Percentiles rank a stretch among this genome's conserved stretches.
Conservation (phyloP, 805 yeast species). For the Candida orba region DNA sequence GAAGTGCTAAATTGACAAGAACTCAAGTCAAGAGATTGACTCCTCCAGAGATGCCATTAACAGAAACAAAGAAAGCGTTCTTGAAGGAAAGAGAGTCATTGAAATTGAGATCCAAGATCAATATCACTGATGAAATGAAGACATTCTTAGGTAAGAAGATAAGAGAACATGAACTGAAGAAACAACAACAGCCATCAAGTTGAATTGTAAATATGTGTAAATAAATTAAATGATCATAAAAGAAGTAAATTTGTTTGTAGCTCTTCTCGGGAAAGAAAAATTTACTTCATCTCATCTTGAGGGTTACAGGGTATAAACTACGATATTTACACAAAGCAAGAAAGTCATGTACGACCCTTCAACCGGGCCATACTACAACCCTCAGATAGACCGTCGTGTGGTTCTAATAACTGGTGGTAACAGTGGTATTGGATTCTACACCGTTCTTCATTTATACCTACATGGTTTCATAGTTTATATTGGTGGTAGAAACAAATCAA, state of each 20-base stretch:
- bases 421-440: constrained; percentile 73
- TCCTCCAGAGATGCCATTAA: constrained; percentile 74
- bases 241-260: neutral
- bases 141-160: constrained; percentile 46
- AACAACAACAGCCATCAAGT: constrained; percentile 10
- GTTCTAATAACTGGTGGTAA: constrained; percentile 79
- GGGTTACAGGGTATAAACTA: too few relatives aligned
- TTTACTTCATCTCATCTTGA: too few relatives aligned
- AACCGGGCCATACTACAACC: constrained; percentile 49
- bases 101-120: constrained; percentile 32
- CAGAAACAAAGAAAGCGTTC: constrained; percentile 54
- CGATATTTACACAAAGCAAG: too few relatives aligned
- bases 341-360: constrained; percentile 6
- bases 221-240: neutral
- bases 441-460: constrained; percentile 65
- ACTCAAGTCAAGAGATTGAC: constrained; percentile 52
- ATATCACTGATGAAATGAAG: constrained; percentile 45
- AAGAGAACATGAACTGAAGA: constrained; percentile 19
- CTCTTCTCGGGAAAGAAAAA: neutral
- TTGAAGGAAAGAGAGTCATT: constrained; percentile 44
- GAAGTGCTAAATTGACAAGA: constrained; percentile 55
- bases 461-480: constrained; percentile 75
- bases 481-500: constrained; percentile 57
- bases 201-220: constrained; percentile 13
- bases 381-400: constrained; percentile 45